Evolutionary conservation across 2,329 filamentous ascomycete genomes (phyloP).

Genomic region (Myriosclerotinia curreyana): DNA sequence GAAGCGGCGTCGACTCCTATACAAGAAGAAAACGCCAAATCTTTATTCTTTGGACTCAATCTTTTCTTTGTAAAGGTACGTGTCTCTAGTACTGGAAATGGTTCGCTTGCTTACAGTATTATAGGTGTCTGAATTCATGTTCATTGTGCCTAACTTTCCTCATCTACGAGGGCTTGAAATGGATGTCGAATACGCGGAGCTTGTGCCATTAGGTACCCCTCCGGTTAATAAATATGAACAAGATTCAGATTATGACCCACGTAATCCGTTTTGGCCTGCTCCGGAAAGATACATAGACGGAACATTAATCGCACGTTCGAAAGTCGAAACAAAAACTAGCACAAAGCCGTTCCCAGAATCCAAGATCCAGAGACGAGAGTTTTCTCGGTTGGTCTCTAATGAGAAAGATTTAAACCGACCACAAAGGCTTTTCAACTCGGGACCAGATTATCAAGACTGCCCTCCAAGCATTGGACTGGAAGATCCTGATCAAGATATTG

Average conservation of each 20-base stretch:
- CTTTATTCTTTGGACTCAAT: slow-evolving; percentile 47
- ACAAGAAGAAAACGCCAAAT: slow-evolving; percentile 10
- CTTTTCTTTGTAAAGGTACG: slow-evolving; percentile 66
- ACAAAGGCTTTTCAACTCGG: slow-evolving; percentile 55
- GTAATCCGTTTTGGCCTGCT: slow-evolving; percentile 53
- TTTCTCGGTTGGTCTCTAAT: slow-evolving; percentile 51
- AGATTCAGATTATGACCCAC: slow-evolving; percentile 54
- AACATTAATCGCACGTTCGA: slow-evolving; percentile 43
- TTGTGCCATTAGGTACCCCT: slow-evolving; percentile 26
- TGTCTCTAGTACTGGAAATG: not conserved
- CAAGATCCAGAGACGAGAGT: slow-evolving; percentile 51
- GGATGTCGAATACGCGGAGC: slow-evolving; percentile 57
- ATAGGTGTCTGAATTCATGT: slow-evolving; percentile 61
- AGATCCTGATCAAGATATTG: slow-evolving; percentile 30
- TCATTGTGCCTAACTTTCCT: slow-evolving; percentile 53
- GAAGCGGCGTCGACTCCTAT: slow-evolving; percentile 40
- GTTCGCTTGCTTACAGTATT: slow-evolving; percentile 20
- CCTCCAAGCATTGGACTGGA: slow-evolving; percentile 11
- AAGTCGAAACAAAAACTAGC: slow-evolving; percentile 46
- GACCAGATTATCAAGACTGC: slow-evolving; percentile 34
- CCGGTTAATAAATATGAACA: slow-evolving; percentile 52
- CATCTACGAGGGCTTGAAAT: slow-evolving; percentile 57
- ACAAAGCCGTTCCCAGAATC: slow-evolving; percentile 54
- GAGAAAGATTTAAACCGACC: slow-evolving; percentile 58
- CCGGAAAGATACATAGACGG: slow-evolving; percentile 60